A percentile compares a stretch with the other conserved stretches of the same genome.
Conservation (phyloP, 2,329 filamentous ascomycete species). For the Calycina herbarum region DNA sequence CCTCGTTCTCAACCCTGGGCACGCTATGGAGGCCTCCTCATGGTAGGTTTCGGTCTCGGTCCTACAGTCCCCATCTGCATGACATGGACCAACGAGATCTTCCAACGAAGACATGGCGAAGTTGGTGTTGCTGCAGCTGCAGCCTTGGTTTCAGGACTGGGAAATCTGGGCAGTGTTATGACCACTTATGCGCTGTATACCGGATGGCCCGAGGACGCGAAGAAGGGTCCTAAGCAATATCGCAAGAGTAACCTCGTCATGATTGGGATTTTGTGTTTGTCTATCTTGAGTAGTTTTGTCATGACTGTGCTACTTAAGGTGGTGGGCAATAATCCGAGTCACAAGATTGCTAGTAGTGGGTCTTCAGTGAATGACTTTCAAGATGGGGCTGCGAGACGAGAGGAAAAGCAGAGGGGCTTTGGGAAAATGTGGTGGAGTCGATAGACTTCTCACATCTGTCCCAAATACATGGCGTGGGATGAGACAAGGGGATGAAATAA, state of each 20-base stretch:
- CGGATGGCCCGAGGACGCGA: conserved; percentile 77
- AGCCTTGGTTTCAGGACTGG: conserved; percentile 81
- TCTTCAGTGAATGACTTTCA: conserved; percentile 46
- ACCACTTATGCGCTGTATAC: conserved; percentile 89
- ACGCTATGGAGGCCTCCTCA: conserved; percentile 82
- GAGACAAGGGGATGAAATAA: conserved; percentile 4
- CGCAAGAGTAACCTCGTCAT: conserved; percentile 83
- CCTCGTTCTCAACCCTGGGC: conserved; percentile 69
- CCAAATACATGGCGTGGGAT: background rate
- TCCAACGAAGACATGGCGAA: conserved; percentile 85
- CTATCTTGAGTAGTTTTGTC: conserved; percentile 68
- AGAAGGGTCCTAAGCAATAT: conserved; percentile 68
- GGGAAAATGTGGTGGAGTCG: conserved; percentile 40
- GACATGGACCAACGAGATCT: conserved; percentile 90
- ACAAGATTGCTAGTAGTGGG: conserved; percentile 44
- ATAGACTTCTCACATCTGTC: conserved; percentile 15
- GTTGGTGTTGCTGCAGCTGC: conserved; percentile 85
- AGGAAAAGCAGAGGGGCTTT: conserved; percentile 59
- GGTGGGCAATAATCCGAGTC: conserved; percentile 54
- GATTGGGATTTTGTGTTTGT: conserved; percentile 79
- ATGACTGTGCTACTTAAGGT: conserved; percentile 68
- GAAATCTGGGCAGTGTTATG: conserved; percentile 81
- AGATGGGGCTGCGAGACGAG: conserved; percentile 61
- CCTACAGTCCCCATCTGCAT: conserved; percentile 92
- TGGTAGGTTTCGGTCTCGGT: conserved; percentile 87